Conservation (phyloP, 345 rosid species). For the Euphorbia pulcherrima region DNA sequence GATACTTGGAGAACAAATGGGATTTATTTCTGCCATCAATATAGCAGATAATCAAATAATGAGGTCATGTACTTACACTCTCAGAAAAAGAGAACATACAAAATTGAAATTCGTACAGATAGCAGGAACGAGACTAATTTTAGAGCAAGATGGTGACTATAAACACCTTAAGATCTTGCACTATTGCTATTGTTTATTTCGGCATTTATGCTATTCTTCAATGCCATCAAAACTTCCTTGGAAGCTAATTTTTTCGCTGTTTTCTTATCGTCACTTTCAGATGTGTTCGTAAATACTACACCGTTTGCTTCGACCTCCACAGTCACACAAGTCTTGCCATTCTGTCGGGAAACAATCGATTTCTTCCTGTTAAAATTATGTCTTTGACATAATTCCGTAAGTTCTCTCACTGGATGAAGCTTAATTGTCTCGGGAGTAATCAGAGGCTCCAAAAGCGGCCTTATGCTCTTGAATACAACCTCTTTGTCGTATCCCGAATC, state of each 20-base stretch:
- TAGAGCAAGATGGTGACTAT: background rate
- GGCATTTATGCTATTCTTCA: constrained; percentile 29
- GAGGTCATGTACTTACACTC: background rate
- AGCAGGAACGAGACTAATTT: background rate
- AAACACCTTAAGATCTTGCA: background rate
- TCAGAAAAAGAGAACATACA: background rate
- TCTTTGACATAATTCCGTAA: constrained; percentile 53
- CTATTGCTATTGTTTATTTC: background rate
- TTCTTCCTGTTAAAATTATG: constrained; percentile 25
- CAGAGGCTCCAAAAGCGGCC: constrained; percentile 69
- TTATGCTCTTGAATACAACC: constrained; percentile 50
- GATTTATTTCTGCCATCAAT: background rate
- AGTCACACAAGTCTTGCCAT: constrained; percentile 30
- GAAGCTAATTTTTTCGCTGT: constrained; percentile 57
- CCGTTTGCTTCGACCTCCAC: constrained; percentile 58
- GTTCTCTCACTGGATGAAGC: constrained; percentile 58
- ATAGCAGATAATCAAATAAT: background rate
- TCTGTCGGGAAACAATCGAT: background rate
- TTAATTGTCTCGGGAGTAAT: constrained; percentile 58
- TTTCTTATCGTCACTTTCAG: constrained; percentile 38
- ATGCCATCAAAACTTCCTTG: constrained; percentile 44
- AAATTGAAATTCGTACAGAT: too few species aligned
- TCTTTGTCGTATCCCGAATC: constrained; percentile 72
- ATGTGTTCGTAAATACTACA: constrained; percentile 27
- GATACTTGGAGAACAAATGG: too few species aligned